Evolutionary conservation across 2,329 filamentous ascomycete genomes (phyloP).

Genomic region (Fusarium caatingaense): DNA sequence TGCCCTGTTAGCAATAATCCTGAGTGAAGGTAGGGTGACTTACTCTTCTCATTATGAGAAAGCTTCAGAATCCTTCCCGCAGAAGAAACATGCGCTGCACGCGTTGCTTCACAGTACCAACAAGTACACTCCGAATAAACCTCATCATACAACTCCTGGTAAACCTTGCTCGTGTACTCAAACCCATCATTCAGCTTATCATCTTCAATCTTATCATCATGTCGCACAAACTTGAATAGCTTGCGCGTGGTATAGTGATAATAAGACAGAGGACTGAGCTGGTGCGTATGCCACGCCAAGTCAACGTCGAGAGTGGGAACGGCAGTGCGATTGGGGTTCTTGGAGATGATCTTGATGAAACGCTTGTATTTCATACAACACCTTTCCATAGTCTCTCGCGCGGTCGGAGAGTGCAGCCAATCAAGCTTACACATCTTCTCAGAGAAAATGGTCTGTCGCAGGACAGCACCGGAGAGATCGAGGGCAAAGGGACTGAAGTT

Average conservation of each 20-base stretch:
- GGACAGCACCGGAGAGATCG: slow-evolving; percentile 72
- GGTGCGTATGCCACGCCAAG: slow-evolving; percentile 84
- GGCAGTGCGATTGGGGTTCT: slow-evolving; percentile 58
- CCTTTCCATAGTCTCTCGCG: slow-evolving; percentile 71
- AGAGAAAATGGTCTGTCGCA: slow-evolving; percentile 73
- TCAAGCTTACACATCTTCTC: slow-evolving; percentile 82
- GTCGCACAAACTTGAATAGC: slow-evolving; percentile 74
- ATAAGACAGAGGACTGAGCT: slow-evolving; percentile 74
- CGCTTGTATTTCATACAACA: slow-evolving; percentile 73
- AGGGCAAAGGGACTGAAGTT: slow-evolving; percentile 73
- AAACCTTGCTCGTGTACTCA: slow-evolving; percentile 77
- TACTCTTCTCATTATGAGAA: slow-evolving; percentile 59
- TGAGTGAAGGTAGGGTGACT: not conserved
- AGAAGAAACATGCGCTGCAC: slow-evolving; percentile 59
- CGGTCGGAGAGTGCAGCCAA: slow-evolving; percentile 79
- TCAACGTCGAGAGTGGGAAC: slow-evolving; percentile 82
- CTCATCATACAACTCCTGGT: slow-evolving; percentile 71
- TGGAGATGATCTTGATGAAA: slow-evolving; percentile 70
- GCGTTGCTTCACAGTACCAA: slow-evolving; percentile 80
- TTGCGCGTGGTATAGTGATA: slow-evolving; percentile 64
- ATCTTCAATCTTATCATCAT: slow-evolving; percentile 86
- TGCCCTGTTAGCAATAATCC: slow-evolving; percentile 2
- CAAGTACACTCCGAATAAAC: slow-evolving; percentile 83
- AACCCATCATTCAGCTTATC: slow-evolving; percentile 72
- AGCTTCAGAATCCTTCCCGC: slow-evolving; percentile 59